A percentile compares a stretch with the other conserved stretches of the same genome.
These are phyloP conservation scores for Gorgonomyces haynaldii DNA, from an alignment of 192 early-diverging fungal species.

Conservation along the genomic window DNA sequence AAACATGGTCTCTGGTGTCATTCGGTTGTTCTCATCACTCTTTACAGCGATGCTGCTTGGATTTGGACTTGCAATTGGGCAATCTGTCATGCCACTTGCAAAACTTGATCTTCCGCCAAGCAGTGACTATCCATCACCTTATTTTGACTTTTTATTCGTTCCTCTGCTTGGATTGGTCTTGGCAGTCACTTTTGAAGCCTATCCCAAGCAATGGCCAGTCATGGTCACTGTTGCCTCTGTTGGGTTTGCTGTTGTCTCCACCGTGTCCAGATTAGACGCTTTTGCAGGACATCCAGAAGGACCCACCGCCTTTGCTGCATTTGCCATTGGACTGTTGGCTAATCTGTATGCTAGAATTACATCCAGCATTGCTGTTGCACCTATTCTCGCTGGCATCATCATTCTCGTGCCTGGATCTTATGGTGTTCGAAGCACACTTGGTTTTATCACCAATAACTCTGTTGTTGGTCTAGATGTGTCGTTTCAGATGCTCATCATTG, in stretches of 20 bases:
- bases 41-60: conserved; percentile 68
- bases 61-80: conserved; percentile 39
- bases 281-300: conserved; percentile 15
- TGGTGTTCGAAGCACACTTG: conserved; percentile 53
- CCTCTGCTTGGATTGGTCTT: conserved; percentile 39
- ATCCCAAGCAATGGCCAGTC: conserved; percentile 53
- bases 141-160: conserved; percentile 50
- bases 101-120: not conserved
- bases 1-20: conserved; percentile 78
- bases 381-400: conserved; percentile 68
- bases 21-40: conserved; percentile 69
- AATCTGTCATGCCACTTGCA: not conserved
- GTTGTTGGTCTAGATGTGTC: conserved; percentile 11
- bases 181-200: conserved; percentile 48
- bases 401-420: conserved; percentile 73
- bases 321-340: conserved; percentile 66
- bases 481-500: conserved; percentile 35
- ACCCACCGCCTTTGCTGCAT: conserved; percentile 52
- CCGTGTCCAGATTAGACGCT: conserved; percentile 29
- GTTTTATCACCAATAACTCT: conserved; percentile 34
- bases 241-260: conserved; percentile 54
- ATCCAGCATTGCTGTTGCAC: conserved; percentile 62
- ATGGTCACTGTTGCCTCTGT: conserved; percentile 58
- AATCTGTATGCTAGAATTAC: conserved; percentile 69
- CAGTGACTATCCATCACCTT: conserved; percentile 1